Evolutionary conservation across 257 asterid genomes (phyloP).

Genomic region (Euphrasia confusa): DNA sequence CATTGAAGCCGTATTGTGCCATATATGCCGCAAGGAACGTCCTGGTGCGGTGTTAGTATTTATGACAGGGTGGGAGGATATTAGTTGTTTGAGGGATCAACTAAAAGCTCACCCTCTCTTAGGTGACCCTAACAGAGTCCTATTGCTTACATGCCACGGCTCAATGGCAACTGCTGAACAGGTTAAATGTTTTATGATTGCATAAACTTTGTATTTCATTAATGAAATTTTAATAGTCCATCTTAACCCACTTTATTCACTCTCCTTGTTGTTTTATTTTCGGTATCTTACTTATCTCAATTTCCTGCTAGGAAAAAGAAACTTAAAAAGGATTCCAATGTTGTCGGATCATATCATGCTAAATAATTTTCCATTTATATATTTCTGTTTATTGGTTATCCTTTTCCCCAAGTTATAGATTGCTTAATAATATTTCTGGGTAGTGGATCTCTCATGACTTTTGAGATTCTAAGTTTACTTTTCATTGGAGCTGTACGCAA

Average conservation of each 20-base stretch:
- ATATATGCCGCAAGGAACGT: conserved; percentile 94
- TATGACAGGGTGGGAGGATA: conserved; percentile 99
- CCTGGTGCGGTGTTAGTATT: conserved; percentile 90
- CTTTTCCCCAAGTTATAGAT: conserved; percentile 4
- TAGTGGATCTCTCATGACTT: conserved; percentile 9
- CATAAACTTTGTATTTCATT: conserved; percentile 1
- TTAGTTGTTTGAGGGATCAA: conserved; percentile 93
- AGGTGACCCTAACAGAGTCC: conserved; percentile 96
- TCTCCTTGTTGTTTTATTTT: conserved; percentile 8
- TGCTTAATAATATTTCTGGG: conserved; percentile 13
- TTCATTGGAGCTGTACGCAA: conserved; percentile 8
- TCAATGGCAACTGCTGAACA: conserved; percentile 98
- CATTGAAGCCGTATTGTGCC: conserved; percentile 90
- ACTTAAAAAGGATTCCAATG: not conserved
- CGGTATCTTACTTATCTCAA: not conserved
- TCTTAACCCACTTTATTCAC: conserved; percentile 6
- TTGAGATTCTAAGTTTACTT: conserved; percentile 15
- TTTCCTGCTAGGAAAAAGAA: conserved; percentile 7
- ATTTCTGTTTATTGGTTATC: conserved; percentile 10
- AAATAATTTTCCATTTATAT: conserved; percentile 1
- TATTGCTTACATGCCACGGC: conserved; percentile 89
- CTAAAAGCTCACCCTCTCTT: conserved; percentile 94
- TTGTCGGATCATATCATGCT: conserved; percentile 15
- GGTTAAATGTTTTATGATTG: conserved; percentile 36
- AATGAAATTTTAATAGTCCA: conserved; percentile 6